Base-by-base conservation (phyloP, 352 stramenopile species). In the Phytophthora pinifolia region DNA sequence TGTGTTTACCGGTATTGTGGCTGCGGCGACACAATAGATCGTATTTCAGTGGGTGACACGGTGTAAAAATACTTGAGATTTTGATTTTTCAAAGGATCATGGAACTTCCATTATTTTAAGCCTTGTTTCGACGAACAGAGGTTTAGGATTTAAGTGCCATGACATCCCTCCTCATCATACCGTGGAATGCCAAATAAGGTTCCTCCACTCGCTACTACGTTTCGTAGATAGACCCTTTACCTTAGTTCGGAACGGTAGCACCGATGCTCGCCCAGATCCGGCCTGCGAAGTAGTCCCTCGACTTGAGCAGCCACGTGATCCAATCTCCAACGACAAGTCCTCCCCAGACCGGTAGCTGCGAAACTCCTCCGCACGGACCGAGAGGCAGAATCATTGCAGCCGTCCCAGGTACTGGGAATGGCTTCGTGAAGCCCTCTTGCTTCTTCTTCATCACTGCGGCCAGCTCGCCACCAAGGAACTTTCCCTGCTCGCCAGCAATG, bases 241-340 rank as follows among this genome's bases (percentile, higher is more conserved):
- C 20, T 25, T 82, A 65, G 58, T 67, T 58, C 41, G 70, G 70
- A 9, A 56, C 41, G 6, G 54, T 52, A 12, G 62, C 65, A n/a
- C 71, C 66, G 6, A 84, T 34, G 13, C 22, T 62, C 9, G 20
- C 33, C 74, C 77, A 85, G 1, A 54, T 70, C 17, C 42, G 48
- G 0, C 54, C 46, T 0, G 63, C 62, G 29, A 85, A 74, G 25
- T 78, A 74, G 59, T 86, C 72, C 12, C 48, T 69, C 3, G 59
- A 74, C 52, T 85, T 85, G 32, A 83, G 20, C 32, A 70, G n/a
- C 17, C 70, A 63, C 5, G 78, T 85, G 36, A 76, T 42, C 49
- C 71, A 79, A 52, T 86, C 58, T 32, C 76, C 79, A 0, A 83
- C 5, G 10, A 89, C 76, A 20, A 81, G 37, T 2, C 76, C 75